Evolutionary conservation across 2,329 filamentous ascomycete species (phyloP).

Genomic region (Orbilia ellipsospora): DNA sequence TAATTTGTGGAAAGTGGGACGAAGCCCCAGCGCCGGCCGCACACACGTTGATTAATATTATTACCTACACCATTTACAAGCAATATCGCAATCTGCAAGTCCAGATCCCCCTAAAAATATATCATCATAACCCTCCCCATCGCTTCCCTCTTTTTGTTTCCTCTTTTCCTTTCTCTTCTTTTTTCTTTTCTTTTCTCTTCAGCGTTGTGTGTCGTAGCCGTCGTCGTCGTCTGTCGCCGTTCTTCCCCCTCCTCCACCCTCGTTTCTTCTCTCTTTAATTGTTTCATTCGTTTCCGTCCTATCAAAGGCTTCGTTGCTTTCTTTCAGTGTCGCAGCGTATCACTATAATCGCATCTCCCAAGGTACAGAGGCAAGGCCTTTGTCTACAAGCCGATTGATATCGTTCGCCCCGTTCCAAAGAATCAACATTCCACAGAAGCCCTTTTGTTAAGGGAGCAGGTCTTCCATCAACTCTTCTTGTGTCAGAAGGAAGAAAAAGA

Average conservation of each 20-base stretch:
- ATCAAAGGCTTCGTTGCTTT: slow-evolving; percentile 56
- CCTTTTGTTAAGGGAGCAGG: slow-evolving; percentile 56
- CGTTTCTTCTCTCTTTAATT: slow-evolving; percentile 47
- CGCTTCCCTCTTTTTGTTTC: slow-evolving; percentile 17
- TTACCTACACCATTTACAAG: slow-evolving; percentile 30
- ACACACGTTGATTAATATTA: slow-evolving; percentile 20
- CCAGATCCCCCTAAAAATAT: slow-evolving; percentile 54
- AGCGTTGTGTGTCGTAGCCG: slow-evolving; percentile 55
- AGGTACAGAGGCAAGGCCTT: slow-evolving; percentile 55
- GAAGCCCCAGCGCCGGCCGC: slow-evolving; percentile 55
- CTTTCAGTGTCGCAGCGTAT: slow-evolving; percentile 55
- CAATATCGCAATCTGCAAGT: slow-evolving; percentile 56
- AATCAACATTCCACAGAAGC: slow-evolving; percentile 54
- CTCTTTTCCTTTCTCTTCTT: slow-evolving; percentile 14
- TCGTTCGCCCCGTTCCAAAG: slow-evolving; percentile 48
- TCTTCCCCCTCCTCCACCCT: slow-evolving; percentile 37
- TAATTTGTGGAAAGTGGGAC: slow-evolving; percentile 54
- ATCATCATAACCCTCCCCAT: slow-evolving; percentile 46
- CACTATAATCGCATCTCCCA: slow-evolving; percentile 28
- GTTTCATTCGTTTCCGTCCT: slow-evolving; percentile 55
- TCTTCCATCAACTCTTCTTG: slow-evolving; percentile 46
- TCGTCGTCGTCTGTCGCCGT: slow-evolving; percentile 49
- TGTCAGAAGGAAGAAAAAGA: slow-evolving; percentile 1
- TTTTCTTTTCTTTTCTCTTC: slow-evolving; percentile 39
- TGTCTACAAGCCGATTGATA: slow-evolving; percentile 55